Percentiles rank a stretch among this genome's conserved stretches.
Evolutionary conservation across 2,329 filamentous ascomycete genomes (phyloP).

Genomic region (Fusarium setosum): DNA sequence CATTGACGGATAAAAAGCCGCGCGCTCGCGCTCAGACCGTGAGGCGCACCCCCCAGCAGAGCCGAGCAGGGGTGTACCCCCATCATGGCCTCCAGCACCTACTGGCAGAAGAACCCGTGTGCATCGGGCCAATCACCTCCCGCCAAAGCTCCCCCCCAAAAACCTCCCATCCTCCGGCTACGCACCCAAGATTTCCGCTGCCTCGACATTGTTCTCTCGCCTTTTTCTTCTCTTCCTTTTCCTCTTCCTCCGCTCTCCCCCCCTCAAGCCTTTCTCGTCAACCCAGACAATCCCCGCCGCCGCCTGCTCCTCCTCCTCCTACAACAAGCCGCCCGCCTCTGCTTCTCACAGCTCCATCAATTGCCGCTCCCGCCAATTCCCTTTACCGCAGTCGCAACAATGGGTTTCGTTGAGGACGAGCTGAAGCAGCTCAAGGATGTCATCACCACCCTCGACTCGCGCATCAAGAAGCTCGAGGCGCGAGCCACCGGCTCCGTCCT

Average conservation of each 20-base stretch:
- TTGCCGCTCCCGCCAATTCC: conserved; percentile 33
- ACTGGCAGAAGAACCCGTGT: conserved; percentile 18
- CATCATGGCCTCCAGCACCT: conserved; percentile 33
- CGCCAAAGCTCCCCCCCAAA: conserved; percentile 39
- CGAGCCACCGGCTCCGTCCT: conserved; percentile 68
- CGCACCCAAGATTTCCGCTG: conserved; percentile 45
- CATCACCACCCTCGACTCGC: conserved; percentile 84
- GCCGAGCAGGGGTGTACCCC: conserved; percentile 26
- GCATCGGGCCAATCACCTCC: conserved; percentile 36
- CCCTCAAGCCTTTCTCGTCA: conserved; percentile 19
- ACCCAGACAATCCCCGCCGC: conserved; percentile 19
- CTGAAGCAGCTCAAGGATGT: conserved; percentile 87
- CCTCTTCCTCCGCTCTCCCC: conserved; percentile 19
- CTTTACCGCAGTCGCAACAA: conserved; percentile 60
- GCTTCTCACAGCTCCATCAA: conserved; percentile 29
- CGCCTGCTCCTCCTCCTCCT: conserved; percentile 9
- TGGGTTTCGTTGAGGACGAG: conserved; percentile 90
- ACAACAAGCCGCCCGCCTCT: conserved; percentile 15
- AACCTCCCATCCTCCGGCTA: conserved; percentile 47
- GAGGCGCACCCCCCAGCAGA: conserved; percentile 35
- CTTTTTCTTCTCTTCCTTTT: conserved; percentile 30
- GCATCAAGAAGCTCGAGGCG: conserved; percentile 86
- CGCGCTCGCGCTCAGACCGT: conserved; percentile 10
- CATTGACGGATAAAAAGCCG: conserved; percentile 32
- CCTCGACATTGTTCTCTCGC: conserved; percentile 37